Evolutionary conservation across 345 rosid species (phyloP), one percentile per base, ranked within the genome.

Genomic region (Nephelium lappaceum): DNA sequence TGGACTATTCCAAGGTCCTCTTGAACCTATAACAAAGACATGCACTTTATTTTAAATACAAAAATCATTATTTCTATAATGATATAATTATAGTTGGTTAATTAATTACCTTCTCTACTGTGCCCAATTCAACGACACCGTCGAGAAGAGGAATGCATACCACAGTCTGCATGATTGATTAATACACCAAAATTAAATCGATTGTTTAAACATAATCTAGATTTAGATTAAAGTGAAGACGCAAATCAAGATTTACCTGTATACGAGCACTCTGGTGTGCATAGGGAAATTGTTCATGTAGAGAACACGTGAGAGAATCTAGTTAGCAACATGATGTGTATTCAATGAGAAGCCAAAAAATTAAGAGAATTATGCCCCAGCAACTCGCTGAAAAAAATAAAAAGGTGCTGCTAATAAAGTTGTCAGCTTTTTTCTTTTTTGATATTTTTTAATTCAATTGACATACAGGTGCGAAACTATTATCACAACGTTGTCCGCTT

Each of bases 131-230:
- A 74, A 97, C 89, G 4, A 94, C 96, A 3, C 99, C 98, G 78
- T 93, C 95, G 12, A 91, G 89, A 62, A 97, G 83, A 42, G 99
- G 98, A 80, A 94, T 90, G 85, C 99, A 94, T 15, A 97, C 90
- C 51, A 93, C 95, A 0, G 99, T 97, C 98, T 97, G 92, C 74
- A 79, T 69, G 11, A 73, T 16, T 23, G 5, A 53, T 60, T 19
- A 60, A 60, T 53, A 58, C 16, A 60, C 42, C 71, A 23, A 68
- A 72, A 43, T 27, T 3, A 45, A 45, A 7, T 45, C 51, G 36
- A 69, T 23, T 18, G 21, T 58, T 58, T 58, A 15, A 53, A 53
- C 18, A 60, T 19, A 60, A 19, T 16, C 27, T 19, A n/a, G 19
- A n/a, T n/a, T n/a, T 15, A 60, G 7, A 6, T 6, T 6, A 57